Conservation (phyloP, 2,329 filamentous ascomycete species). For the Neobulgaria alba region DNA sequence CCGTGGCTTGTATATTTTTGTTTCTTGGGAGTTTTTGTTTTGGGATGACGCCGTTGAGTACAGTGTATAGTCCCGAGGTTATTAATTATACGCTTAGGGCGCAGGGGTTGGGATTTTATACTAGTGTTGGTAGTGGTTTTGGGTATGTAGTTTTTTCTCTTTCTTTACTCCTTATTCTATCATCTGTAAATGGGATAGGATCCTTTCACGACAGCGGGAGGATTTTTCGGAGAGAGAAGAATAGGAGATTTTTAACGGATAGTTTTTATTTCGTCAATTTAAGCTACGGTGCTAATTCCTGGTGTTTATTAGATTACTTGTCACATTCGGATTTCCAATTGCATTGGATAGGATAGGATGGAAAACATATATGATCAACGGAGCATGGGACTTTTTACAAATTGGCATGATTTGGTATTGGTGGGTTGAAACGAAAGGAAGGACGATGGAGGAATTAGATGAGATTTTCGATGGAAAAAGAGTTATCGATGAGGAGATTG, state of each 20-base stretch:
- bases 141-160: neutral
- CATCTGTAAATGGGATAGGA: no score
- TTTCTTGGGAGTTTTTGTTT: constrained; percentile 43
- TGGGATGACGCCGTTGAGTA: constrained; percentile 39
- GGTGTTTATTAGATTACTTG: neutral
- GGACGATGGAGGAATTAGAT: constrained; percentile 32
- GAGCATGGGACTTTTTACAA: constrained; percentile 10
- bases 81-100: constrained; percentile 42
- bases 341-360: constrained; percentile 30
- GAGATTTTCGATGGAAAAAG: constrained; percentile 31
- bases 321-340: neutral
- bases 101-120: constrained; percentile 35
- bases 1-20: constrained; percentile 41
- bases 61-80: constrained; percentile 41
- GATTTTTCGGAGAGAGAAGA: no score
- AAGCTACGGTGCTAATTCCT: no score
- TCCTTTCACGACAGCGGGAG: no score
- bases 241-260: no score
- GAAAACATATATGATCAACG: constrained; percentile 40
- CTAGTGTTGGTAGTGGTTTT: neutral
- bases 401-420: constrained; percentile 1
- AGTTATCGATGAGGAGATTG: no score
- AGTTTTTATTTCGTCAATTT: no score
- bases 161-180: neutral
- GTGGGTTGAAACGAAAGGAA: constrained; percentile 34